Evolutionary conservation across 2,329 filamentous ascomycete species (phyloP).

Genomic region (Blumeria hordei): DNA sequence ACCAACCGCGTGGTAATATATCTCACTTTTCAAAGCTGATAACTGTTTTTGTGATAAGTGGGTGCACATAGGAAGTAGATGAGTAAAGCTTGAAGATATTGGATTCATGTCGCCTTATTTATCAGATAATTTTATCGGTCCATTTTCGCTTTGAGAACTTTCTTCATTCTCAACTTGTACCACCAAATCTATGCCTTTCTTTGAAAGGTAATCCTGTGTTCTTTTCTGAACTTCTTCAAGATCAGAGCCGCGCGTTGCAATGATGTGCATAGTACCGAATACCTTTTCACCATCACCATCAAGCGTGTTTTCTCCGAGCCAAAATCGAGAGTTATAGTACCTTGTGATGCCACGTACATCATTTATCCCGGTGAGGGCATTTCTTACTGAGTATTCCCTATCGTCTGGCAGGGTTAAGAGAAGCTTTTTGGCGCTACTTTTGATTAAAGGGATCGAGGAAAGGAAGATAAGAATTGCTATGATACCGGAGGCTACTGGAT

Average conservation of each 20-base stretch:
- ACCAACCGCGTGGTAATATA: no score
- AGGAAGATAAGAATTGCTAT: constrained; percentile 84
- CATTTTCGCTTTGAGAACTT: no score
- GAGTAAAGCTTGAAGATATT: no score
- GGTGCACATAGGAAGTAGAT: no score
- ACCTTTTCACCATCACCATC: constrained; percentile 26
- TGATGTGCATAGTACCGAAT: constrained; percentile 67
- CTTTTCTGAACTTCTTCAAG: constrained; percentile 64
- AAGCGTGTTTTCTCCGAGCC: constrained; percentile 48
- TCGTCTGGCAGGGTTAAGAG: constrained; percentile 67
- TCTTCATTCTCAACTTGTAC: no score
- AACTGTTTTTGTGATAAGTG: no score
- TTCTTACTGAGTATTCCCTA: constrained; percentile 69
- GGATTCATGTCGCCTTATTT: no score
- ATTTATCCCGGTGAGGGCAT: constrained; percentile 61
- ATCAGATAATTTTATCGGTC: no score
- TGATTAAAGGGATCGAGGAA: constrained; percentile 74
- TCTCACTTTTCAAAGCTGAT: no score
- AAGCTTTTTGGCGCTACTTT: constrained; percentile 58
- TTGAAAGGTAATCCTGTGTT: constrained; percentile 45
- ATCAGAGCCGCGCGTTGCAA: constrained; percentile 46
- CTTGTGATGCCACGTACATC: constrained; percentile 63
- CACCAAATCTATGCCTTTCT: constrained; percentile 22
- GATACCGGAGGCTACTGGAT: constrained; percentile 77
- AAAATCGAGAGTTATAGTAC: constrained; percentile 76